Conservation (phyloP, 139 green algal species). For the Klebsormidium nitens region DNA sequence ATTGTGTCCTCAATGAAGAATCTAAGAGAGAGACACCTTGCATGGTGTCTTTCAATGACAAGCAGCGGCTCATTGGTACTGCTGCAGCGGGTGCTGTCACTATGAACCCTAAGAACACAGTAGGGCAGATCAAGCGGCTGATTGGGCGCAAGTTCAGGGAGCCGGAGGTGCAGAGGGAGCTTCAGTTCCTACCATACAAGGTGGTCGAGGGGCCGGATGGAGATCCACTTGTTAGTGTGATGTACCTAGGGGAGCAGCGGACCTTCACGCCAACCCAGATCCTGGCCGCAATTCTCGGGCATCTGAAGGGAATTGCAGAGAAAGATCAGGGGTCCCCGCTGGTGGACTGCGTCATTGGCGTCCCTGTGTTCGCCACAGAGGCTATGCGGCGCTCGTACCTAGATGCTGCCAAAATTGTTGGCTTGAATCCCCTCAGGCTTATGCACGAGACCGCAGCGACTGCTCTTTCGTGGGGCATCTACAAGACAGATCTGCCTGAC, state of each 20-base stretch:
- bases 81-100: slow-evolving; percentile 64
- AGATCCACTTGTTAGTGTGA: slow-evolving; percentile 70
- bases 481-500: slow-evolving; percentile 94
- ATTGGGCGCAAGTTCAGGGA: slow-evolving; percentile 83
- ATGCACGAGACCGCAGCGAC: slow-evolving; percentile 95
- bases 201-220: slow-evolving; percentile 68
- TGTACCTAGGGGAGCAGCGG: slow-evolving; percentile 56
- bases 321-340: slow-evolving; percentile 68
- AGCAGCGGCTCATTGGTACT: slow-evolving; percentile 78
- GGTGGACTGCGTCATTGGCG: slow-evolving; percentile 84
- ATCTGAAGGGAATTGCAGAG: slow-evolving; percentile 87
- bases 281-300: slow-evolving; percentile 84
- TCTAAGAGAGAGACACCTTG: slow-evolving; percentile 84
- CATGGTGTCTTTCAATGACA: slow-evolving; percentile 80
- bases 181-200: slow-evolving; percentile 63
- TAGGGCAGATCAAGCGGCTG: slow-evolving; percentile 87
- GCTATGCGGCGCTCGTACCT: slow-evolving; percentile 45
- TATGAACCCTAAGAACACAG: slow-evolving; percentile 89
- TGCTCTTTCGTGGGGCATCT: slow-evolving; percentile 96
- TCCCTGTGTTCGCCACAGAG: slow-evolving; percentile 82
- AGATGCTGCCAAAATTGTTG: slow-evolving; percentile 59
- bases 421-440: slow-evolving; percentile 85
- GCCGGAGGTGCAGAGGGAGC: slow-evolving; percentile 72
- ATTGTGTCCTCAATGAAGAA: slow-evolving; percentile 88
- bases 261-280: slow-evolving; percentile 62